Conservation (phyloP, 768 basidiomycete genomes). For the Termitomyces sp. region DNA sequence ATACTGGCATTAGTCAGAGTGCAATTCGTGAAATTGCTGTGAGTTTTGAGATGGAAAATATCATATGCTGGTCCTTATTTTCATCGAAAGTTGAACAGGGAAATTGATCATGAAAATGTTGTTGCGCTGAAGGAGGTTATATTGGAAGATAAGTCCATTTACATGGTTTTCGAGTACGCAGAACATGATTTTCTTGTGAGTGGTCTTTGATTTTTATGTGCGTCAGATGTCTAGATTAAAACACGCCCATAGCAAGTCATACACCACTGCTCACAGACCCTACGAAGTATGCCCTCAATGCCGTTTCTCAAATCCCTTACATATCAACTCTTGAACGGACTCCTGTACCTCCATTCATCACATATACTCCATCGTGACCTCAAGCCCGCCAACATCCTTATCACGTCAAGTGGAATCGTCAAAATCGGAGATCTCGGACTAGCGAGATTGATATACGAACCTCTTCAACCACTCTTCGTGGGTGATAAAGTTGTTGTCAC, state of each 20-base stretch:
- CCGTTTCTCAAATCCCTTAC: constrained; percentile 89
- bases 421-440: constrained; percentile 99
- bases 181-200: constrained; percentile 96
- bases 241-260: constrained; percentile 80
- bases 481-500: constrained; percentile 99
- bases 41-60: constrained; percentile 23
- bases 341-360: constrained; percentile 90
- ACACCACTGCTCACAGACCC: constrained; percentile 92
- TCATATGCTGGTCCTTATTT: constrained; percentile 14
- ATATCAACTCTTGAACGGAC: constrained; percentile 92
- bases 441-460: constrained; percentile 87
- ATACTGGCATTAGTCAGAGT: constrained; percentile 97
- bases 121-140: constrained; percentile 93
- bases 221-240: not conserved
- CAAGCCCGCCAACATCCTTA: constrained; percentile 98
- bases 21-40: constrained; percentile 97
- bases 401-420: constrained; percentile 82
- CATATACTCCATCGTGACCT: constrained; percentile 97
- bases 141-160: constrained; percentile 96
- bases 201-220: constrained; percentile 7
- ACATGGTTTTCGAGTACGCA: constrained; percentile 99
- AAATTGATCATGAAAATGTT: constrained; percentile 88
- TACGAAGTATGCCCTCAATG: constrained; percentile 70
- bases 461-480: constrained; percentile 85
- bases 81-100: constrained; percentile 69